These are phyloP conservation scores for Thalassiosira exigua DNA, from an alignment of 352 stramenopile genomes.

Conservation along the genomic window DNA sequence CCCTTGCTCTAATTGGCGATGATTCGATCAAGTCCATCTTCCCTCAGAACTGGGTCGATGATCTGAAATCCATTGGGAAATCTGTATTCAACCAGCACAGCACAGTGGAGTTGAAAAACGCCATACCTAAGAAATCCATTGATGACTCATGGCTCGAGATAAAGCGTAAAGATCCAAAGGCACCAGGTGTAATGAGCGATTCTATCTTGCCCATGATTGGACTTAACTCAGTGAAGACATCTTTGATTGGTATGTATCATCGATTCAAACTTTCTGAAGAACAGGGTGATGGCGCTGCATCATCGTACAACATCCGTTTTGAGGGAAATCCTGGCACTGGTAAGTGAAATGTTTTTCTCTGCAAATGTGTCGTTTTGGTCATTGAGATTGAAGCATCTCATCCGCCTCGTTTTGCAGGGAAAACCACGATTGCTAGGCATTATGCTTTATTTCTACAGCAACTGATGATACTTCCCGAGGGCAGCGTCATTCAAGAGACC, in stretches of 20 bases:
- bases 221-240: conserved; percentile 39
- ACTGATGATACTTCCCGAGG: conserved; percentile 27
- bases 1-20: conserved; percentile 17
- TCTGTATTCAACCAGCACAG: background rate
- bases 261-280: conserved; percentile 33
- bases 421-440: conserved; percentile 35
- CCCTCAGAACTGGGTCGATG: conserved; percentile 29
- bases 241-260: conserved; percentile 42
- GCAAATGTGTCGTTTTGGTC: too few species aligned
- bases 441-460: conserved; percentile 43
- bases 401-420: conserved; percentile 4
- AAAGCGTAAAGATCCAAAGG: conserved; percentile 23
- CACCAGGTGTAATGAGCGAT: conserved; percentile 32
- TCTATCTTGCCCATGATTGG: conserved; percentile 48
- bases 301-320: conserved; percentile 36
- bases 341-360: too few species aligned
- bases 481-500: conserved; percentile 37
- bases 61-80: conserved; percentile 19
- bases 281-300: conserved; percentile 31
- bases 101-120: background rate
- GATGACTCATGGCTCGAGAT: conserved; percentile 15
- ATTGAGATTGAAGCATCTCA: too few species aligned
- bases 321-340: conserved; percentile 36
- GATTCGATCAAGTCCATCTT: background rate
- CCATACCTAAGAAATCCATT: background rate